A percentile compares a stretch with the other conserved stretches of the same genome.
Conservation (phyloP, 495 filamentous ascomycete species). For the Penicillium roqueforti region DNA sequence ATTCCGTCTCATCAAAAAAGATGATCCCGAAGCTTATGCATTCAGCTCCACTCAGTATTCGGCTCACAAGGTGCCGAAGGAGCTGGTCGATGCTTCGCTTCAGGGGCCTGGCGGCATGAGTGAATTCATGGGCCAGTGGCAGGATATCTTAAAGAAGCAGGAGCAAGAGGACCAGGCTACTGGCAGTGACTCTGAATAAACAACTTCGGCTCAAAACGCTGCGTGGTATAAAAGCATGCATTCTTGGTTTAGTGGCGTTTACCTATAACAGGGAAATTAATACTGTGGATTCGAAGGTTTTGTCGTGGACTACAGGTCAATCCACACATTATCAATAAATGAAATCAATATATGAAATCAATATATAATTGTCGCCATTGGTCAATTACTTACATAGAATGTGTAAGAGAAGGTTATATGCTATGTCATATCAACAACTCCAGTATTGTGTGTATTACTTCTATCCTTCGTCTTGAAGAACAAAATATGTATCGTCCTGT, state of each 20-base stretch:
- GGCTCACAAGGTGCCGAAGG: constrained; percentile 90
- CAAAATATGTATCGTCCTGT: not conserved
- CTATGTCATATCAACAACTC: no score
- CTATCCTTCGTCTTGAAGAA: not conserved
- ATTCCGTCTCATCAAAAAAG: constrained; percentile 72
- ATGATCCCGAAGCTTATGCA: constrained; percentile 81
- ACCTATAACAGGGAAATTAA: not conserved
- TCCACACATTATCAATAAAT: not conserved
- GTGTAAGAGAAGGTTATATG: no score
- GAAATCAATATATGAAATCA: not conserved
- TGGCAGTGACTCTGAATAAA: constrained; percentile 39
- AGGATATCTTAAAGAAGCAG: constrained; percentile 63
- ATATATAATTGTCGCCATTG: not conserved
- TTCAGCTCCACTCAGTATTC: constrained; percentile 86
- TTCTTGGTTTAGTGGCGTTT: constrained; percentile 14
- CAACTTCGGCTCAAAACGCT: not conserved
- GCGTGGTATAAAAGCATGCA: constrained; percentile 2
- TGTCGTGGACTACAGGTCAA: not conserved
- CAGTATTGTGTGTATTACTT: no score
- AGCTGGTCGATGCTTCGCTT: constrained; percentile 86
- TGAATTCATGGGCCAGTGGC: constrained; percentile 87
- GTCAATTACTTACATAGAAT: not conserved
- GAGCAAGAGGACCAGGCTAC: constrained; percentile 46
- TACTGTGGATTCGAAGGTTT: not conserved
- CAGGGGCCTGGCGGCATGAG: constrained; percentile 63